These are phyloP conservation scores for Fallopia convolvulus DNA, from an alignment of 148 eudicot genomes.

Conservation along the genomic window DNA sequence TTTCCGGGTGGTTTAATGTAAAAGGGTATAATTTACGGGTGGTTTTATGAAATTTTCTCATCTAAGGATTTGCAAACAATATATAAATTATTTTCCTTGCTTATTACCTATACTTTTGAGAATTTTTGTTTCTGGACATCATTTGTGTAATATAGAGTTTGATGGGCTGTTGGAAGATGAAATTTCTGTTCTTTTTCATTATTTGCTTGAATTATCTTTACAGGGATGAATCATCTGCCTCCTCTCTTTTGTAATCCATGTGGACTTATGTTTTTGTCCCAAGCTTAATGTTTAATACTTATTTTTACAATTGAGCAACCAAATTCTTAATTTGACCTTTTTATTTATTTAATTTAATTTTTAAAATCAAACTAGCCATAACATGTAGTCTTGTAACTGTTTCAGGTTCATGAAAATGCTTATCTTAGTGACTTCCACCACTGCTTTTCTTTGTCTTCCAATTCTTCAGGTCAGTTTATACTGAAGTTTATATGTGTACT, in stretches of 20 bases:
- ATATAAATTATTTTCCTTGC: background rate
- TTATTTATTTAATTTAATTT: no score
- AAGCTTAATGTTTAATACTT: background rate
- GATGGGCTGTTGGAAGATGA: background rate
- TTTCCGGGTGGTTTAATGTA: no score
- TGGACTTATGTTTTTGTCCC: background rate
- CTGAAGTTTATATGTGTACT: background rate
- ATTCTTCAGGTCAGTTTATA: conserved; percentile 52
- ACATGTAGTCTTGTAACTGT: conserved; percentile 3
- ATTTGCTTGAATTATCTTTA: background rate
- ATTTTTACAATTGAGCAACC: background rate
- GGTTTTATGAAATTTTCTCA: background rate
- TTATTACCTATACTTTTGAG: background rate
- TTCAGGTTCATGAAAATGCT: conserved; percentile 95
- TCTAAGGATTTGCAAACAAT: background rate
- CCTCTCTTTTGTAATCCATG: background rate
- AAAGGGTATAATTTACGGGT: no score
- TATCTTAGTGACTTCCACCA: conserved; percentile 94
- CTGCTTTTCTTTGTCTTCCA: conserved; percentile 78
- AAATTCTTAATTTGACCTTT: background rate
- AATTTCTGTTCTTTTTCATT: background rate
- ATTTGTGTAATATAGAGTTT: background rate
- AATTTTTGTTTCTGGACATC: background rate
- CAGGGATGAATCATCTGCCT: background rate
- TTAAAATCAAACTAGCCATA: background rate